Percentiles rank a stretch among this genome's conserved stretches.
phyloP scores from a whole-genome alignment of 495 filamentous ascomycete species.

The Tricharina praecox region DNA sequence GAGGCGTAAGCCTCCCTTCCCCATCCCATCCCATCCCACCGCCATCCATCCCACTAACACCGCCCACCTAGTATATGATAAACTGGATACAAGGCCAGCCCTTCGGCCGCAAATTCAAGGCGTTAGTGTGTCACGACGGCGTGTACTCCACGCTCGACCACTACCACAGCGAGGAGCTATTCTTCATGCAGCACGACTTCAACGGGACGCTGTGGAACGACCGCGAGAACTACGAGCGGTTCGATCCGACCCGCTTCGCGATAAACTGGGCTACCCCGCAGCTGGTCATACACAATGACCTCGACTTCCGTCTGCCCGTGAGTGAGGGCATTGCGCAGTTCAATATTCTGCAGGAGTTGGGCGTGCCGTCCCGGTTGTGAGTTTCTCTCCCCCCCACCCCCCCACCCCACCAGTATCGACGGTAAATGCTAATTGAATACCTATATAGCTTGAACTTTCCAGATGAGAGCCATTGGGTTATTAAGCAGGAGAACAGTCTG shows the following conservation, averaged over 20 bases:
- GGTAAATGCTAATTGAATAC: slow-evolving; percentile 30
- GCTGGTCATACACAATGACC: slow-evolving; percentile 70
- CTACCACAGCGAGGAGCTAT: slow-evolving; percentile 68
- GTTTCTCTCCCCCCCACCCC: not conserved
- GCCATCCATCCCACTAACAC: not conserved
- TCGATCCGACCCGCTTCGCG: slow-evolving; percentile 58
- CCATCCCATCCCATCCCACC: too few relatives aligned
- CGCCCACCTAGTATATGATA: slow-evolving; percentile 24
- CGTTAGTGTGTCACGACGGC: slow-evolving; percentile 81
- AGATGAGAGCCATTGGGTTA: slow-evolving; percentile 69
- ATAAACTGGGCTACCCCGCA: slow-evolving; percentile 66
- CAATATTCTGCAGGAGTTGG: slow-evolving; percentile 64
- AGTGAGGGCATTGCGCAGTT: slow-evolving; percentile 72
- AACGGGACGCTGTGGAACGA: slow-evolving; percentile 61
- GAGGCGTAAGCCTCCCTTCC: slow-evolving; percentile 31
- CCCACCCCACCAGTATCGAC: slow-evolving; percentile 30
- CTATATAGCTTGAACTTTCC: slow-evolving; percentile 50
- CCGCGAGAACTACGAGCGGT: slow-evolving; percentile 53
- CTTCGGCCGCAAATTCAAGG: slow-evolving; percentile 66
- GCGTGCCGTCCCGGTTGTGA: slow-evolving; percentile 47
- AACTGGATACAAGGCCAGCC: slow-evolving; percentile 59
- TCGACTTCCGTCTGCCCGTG: slow-evolving; percentile 79
- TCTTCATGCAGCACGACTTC: slow-evolving; percentile 75
- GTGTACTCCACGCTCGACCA: slow-evolving; percentile 64
- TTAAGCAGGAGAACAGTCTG: slow-evolving; percentile 79